Base-by-base conservation (phyloP, 2,329 filamentous ascomycete genomes). In the Remersonia thermophila region DNA sequence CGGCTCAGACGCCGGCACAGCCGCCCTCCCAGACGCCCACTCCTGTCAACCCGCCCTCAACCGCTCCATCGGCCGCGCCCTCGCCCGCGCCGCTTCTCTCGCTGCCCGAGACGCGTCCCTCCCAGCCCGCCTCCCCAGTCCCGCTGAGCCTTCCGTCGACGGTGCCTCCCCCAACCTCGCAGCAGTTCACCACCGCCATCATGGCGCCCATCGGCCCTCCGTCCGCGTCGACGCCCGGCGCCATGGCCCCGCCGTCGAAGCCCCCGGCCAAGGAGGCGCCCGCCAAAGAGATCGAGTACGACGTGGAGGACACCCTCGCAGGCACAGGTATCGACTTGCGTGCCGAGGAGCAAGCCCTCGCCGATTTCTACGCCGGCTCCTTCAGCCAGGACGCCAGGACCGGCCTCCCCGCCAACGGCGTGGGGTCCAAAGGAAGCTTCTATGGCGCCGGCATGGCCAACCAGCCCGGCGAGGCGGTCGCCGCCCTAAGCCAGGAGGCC, bases 321-420 rank as follows among this genome's bases (percentile, higher is more conserved):
- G 83, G 82, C 13, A 89, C 85, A 12, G 86, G 85, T 33, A 85
- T 95, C 44, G 83, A 94, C 61, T 60, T 94, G 32, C 77, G 80
- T 40, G 85, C 85, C 45, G 87, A 94, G 56, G 84, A 93, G 52
- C 83, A 86, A 48, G 83, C 77, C 46, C 67, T 91, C 56, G 78
- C 83, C 30, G 77, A 75, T 40, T 65, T 76, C 38, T 80, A 77
- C 52, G 70, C 73, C 30, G 58, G 64, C 36, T 51, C 55, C 37
- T 60, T 54, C 35, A 46, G 50, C 16, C 49, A 55, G 36, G 63
- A 75, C 47, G 58, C 67, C 35, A 58, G 68, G 51, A 64, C 68
- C 32, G 62, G 77, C 11, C 71, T 71, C 42, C 61, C 63, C 11
- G 61, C 73, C 15, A 72, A 79, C 42, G 60, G 67, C 7, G 59